phyloP scores from a whole-genome alignment of 768 basidiomycete species.

The Lentinus brumalis region DNA sequence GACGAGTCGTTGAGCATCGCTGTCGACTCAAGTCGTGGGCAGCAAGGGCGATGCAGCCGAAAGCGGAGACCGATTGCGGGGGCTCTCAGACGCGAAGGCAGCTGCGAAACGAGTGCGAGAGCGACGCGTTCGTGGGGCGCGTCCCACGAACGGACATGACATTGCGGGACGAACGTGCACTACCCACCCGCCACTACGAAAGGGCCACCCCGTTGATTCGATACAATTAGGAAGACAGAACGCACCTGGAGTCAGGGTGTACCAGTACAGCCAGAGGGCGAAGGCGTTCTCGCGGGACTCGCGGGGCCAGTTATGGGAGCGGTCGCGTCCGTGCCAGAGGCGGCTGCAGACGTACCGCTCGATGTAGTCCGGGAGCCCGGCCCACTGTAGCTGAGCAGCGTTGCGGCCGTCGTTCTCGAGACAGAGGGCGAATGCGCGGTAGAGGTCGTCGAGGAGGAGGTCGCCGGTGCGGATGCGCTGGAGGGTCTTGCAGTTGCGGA shows the following conservation, averaged over 20 bases:
- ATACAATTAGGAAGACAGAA: constrained; percentile 8
- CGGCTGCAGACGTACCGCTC: constrained; percentile 45
- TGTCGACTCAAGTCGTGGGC: too few relatives aligned
- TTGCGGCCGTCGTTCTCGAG: constrained; percentile 73
- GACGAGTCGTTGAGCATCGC: too few relatives aligned
- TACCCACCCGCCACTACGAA: too few relatives aligned
- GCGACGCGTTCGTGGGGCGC: too few relatives aligned
- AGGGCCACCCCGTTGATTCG: too few relatives aligned
- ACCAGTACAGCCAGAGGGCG: constrained; percentile 67
- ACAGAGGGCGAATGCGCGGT: constrained; percentile 53
- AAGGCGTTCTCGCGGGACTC: constrained; percentile 52
- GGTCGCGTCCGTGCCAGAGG: constrained; percentile 42
- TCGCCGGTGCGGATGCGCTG: constrained; percentile 34
- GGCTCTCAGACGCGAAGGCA: too few relatives aligned
- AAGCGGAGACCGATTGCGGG: too few relatives aligned
- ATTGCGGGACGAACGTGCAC: too few relatives aligned
- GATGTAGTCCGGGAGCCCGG: constrained; percentile 49
- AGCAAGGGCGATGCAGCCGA: too few relatives aligned
- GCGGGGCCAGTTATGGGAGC: constrained; percentile 54
- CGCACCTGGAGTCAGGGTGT: constrained; percentile 52
- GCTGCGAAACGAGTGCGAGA: too few relatives aligned
- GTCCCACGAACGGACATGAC: too few relatives aligned
- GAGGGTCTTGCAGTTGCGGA: constrained; percentile 37
- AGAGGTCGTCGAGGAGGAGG: constrained; percentile 44
- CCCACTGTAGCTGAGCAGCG: constrained; percentile 47